phyloP scores from a whole-genome alignment of 345 rosid species.

The Anastatica hierochuntica region DNA sequence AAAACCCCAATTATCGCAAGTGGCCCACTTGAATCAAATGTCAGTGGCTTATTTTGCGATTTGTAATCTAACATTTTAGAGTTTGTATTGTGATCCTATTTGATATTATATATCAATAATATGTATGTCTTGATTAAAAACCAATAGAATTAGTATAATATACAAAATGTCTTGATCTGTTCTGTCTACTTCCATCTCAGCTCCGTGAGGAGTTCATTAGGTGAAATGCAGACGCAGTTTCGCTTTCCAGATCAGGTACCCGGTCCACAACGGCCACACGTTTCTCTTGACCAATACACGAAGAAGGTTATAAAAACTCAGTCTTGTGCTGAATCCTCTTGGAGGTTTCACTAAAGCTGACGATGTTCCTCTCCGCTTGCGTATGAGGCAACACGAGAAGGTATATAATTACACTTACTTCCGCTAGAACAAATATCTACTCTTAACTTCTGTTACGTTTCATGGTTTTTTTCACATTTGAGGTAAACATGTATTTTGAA shows the following conservation, averaged over 20 bases:
- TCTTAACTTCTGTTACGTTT: no score
- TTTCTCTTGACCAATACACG: slow-evolving; percentile 92
- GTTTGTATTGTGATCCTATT: no score
- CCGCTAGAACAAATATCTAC: no score
- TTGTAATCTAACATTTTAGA: no score
- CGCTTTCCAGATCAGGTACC: slow-evolving; percentile 93
- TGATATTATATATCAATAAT: no score
- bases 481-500: no score
- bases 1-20: no score
- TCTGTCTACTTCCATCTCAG: slow-evolving; percentile 72
- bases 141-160: no score
- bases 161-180: slow-evolving; percentile 78
- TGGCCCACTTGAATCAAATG: no score
- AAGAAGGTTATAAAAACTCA: slow-evolving; percentile 72
- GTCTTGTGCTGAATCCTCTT: slow-evolving; percentile 81
- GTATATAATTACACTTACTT: slow-evolving; percentile 22
- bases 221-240: slow-evolving; percentile 91
- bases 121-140: no score
- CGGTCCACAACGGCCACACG: slow-evolving; percentile 95
- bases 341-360: slow-evolving; percentile 96
- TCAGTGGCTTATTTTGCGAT: no score
- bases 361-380: slow-evolving; percentile 95
- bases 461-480: no score
- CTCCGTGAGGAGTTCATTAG: slow-evolving; percentile 65
- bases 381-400: slow-evolving; percentile 96